Evolutionary conservation across 2,329 filamentous ascomycete genomes (phyloP).

Genomic region (Sphaerulina populicola): DNA sequence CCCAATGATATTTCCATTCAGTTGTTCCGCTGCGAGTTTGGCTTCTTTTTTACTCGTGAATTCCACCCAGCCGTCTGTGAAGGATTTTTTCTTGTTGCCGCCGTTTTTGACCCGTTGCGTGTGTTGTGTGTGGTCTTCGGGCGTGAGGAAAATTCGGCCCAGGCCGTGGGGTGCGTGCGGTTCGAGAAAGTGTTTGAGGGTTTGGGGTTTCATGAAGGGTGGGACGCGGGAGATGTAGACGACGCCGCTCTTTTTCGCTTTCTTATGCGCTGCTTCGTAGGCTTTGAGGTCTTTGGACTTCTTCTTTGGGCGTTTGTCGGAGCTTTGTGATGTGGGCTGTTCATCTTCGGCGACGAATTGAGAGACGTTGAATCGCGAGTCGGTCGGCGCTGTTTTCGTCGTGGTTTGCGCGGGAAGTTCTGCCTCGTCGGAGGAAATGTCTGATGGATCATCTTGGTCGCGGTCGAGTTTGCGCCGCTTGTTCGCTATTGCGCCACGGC

Average conservation of each 20-base stretch:
- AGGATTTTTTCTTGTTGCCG: slow-evolving; percentile 76
- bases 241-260: slow-evolving; percentile 66
- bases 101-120: slow-evolving; percentile 60
- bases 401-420: slow-evolving; percentile 8
- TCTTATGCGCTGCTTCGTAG: slow-evolving; percentile 55
- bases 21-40: slow-evolving; percentile 63
- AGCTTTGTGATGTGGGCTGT: slow-evolving; percentile 20
- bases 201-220: slow-evolving; percentile 78
- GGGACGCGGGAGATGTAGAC: slow-evolving; percentile 77
- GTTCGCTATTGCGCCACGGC: slow-evolving; percentile 49
- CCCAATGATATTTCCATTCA: slow-evolving; percentile 71
- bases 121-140: slow-evolving; percentile 61
- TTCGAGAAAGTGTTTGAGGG: slow-evolving; percentile 64
- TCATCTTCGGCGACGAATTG: slow-evolving; percentile 16
- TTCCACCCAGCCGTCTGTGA: slow-evolving; percentile 79
- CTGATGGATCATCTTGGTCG: slow-evolving; percentile 29
- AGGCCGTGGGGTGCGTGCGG: slow-evolving; percentile 59
- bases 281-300: slow-evolving; percentile 54
- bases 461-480: slow-evolving; percentile 57
- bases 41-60: slow-evolving; percentile 68
- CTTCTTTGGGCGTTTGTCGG: slow-evolving; percentile 11
- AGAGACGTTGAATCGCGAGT: slow-evolving; percentile 15
- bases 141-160: slow-evolving; percentile 70
- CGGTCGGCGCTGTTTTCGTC: background rate
- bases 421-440: slow-evolving; percentile 18